Conservation (phyloP, 2,329 filamentous ascomycete genomes). For the Lecanicillium sp. region DNA sequence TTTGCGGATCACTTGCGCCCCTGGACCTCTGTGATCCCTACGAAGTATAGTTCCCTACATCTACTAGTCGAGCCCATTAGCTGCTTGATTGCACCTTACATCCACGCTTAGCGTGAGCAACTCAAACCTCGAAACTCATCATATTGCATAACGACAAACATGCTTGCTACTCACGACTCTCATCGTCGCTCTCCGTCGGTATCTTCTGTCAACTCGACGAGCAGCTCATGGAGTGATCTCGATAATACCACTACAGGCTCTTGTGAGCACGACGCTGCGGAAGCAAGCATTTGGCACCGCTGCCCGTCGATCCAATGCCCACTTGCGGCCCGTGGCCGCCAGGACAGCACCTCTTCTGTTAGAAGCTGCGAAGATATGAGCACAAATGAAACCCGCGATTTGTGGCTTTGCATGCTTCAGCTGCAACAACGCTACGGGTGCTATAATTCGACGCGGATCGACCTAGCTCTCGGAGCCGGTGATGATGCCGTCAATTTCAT, state of each 20-base stretch:
- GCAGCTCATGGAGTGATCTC: constrained; percentile 7
- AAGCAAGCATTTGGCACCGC: neutral
- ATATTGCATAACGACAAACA: no score
- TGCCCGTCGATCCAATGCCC: constrained; percentile 6
- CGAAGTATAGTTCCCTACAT: no score
- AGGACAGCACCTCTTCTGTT: constrained; percentile 13
- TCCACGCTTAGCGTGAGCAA: no score
- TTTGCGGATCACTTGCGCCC: no score
- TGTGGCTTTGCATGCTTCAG: constrained; percentile 41
- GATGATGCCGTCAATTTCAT: constrained; percentile 31
- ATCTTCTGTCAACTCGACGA: neutral
- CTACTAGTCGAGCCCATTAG: no score
- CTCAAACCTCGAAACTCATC: no score
- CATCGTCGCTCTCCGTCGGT: constrained; percentile 4
- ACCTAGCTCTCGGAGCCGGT: constrained; percentile 34
- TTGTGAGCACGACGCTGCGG: neutral
- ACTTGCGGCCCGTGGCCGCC: constrained; percentile 3
- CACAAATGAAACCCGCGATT: constrained; percentile 28
- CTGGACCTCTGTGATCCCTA: no score
- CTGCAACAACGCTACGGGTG: constrained; percentile 38
- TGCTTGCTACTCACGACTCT: neutral
- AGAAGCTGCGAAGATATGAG: constrained; percentile 24
- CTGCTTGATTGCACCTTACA: no score
- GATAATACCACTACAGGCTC: neutral
- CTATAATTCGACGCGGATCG: constrained; percentile 41